Conservation (phyloP, 2,329 filamentous ascomycete genomes). For the Byssochlamys sp. region DNA sequence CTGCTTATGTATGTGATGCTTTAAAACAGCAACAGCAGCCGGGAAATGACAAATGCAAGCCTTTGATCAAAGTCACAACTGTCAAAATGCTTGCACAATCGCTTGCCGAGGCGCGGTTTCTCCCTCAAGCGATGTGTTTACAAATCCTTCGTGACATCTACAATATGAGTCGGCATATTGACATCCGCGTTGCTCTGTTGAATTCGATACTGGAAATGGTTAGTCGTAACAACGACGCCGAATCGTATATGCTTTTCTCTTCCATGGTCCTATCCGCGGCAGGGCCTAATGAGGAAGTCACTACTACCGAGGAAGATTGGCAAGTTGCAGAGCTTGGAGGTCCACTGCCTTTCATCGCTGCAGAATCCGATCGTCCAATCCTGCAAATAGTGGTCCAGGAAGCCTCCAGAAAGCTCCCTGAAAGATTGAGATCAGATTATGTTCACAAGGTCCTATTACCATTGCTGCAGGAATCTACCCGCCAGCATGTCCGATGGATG, state of each 20-base stretch:
- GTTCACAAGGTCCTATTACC: conserved; percentile 9
- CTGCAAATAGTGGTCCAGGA: conserved; percentile 5
- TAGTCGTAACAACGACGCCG: not conserved
- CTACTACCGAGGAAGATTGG: conserved; percentile 7
- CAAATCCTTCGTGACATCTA: conserved; percentile 6
- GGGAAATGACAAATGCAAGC: not conserved
- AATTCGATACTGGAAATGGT: conserved; percentile 7
- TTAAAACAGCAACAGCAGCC: not conserved
- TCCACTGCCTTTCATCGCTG: conserved; percentile 3
- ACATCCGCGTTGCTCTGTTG: conserved; percentile 7
- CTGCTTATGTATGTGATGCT: conserved; percentile 2
- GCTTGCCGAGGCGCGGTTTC: conserved; percentile 5
- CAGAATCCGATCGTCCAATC: conserved; percentile 4
- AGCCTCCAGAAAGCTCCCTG: conserved; percentile 4
- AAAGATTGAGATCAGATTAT: conserved; percentile 4
- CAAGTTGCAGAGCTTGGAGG: conserved; percentile 5
- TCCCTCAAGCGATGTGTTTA: conserved; percentile 1
- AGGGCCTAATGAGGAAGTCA: conserved; percentile 7
- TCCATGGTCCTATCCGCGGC: conserved; percentile 4
- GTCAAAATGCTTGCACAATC: conserved; percentile 11
- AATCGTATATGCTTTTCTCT: conserved; percentile 1
- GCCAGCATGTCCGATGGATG: conserved; percentile 14
- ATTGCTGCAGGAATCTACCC: conserved; percentile 9
- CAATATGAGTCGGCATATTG: conserved; percentile 4
- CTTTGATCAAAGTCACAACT: conserved; percentile 10